A percentile compares a stretch with the other conserved stretches of the same genome.
Conservation (phyloP, 257 asterid genomes). For the Nicotiana knightiana region DNA sequence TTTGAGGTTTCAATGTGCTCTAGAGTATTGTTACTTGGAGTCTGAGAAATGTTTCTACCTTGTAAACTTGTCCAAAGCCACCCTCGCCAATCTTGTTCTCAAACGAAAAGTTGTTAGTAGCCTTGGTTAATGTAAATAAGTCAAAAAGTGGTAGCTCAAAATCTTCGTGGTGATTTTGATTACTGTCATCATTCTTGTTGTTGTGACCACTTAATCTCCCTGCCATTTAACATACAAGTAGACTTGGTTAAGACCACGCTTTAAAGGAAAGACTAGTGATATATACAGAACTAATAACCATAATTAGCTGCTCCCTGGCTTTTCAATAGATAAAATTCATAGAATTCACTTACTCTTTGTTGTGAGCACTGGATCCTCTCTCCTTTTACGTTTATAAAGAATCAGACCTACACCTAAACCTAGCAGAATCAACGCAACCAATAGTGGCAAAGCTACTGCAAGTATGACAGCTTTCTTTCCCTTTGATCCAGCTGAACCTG, state of each 20-base stretch:
- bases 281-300: background rate
- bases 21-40: background rate
- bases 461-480: background rate
- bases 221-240: background rate
- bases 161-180: conserved; percentile 15
- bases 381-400: background rate
- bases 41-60: conserved; percentile 19
- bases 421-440: background rate
- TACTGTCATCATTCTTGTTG: background rate
- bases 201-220: background rate
- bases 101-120: conserved; percentile 34
- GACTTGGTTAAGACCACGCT: background rate
- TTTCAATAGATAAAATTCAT: background rate
- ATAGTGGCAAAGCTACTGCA: background rate
- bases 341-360: background rate
- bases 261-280: background rate
- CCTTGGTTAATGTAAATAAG: conserved; percentile 19
- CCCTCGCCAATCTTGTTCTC: conserved; percentile 47
- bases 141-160: conserved; percentile 35
- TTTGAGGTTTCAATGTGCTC: background rate
- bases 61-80: conserved; percentile 55
- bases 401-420: background rate
- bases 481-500: conserved; percentile 2
- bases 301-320: background rate
- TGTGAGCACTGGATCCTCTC: background rate